Evolutionary conservation across 202 grass and related monocot species (phyloP).

Genomic region (Cymbopogon flexuosus): DNA sequence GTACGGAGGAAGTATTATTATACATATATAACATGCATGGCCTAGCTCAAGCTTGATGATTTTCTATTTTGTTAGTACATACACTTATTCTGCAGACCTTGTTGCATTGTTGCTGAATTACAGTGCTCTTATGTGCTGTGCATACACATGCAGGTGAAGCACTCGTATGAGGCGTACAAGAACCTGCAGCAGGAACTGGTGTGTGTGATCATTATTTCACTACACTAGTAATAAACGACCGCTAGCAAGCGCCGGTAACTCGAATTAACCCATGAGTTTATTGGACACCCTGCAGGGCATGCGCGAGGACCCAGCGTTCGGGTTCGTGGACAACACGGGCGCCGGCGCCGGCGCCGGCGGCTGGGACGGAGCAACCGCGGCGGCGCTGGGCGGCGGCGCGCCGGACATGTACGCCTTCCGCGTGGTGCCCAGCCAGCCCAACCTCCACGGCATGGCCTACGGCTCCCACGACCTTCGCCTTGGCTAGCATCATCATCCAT

Average conservation of each 20-base stretch:
- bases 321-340: constrained; percentile 56
- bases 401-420: constrained; percentile 78
- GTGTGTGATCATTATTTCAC: not conserved
- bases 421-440: constrained; percentile 81
- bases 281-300: constrained; percentile 64
- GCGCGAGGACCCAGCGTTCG: constrained; percentile 60
- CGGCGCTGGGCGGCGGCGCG: constrained; percentile 33
- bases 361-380: constrained; percentile 48
- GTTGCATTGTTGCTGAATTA: not conserved
- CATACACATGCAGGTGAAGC: constrained; percentile 51
- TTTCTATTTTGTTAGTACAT: not conserved
- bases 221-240: too few relatives aligned
- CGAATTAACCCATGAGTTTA: too few relatives aligned
- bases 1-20: too few relatives aligned
- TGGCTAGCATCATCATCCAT: constrained; percentile 20
- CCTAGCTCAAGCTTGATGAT: not conserved
- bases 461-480: constrained; percentile 76
- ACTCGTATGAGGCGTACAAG: constrained; percentile 60
- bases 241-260: too few relatives aligned
- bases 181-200: constrained; percentile 69
- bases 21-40: too few relatives aligned
- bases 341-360: not conserved
- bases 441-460: constrained; percentile 79
- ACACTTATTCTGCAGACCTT: not conserved
- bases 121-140: not conserved